Evolutionary conservation across 2,329 filamentous ascomycete genomes (phyloP), one percentile per base, ranked within the genome.

Genomic region (Venturia carpophila): DNA sequence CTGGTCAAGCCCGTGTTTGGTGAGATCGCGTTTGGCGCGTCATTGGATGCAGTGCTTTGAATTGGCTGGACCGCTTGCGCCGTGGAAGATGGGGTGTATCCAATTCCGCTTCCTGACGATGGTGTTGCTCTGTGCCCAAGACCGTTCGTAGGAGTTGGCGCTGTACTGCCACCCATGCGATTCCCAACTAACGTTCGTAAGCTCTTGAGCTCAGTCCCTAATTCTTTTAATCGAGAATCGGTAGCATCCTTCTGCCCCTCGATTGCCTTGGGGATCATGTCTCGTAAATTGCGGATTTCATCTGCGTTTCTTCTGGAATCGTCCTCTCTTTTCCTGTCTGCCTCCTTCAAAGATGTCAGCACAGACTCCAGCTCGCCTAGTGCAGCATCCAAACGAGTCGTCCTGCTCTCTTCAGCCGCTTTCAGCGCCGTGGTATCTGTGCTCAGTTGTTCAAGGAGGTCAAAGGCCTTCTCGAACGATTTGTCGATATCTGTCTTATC

Each of bases 401-500:
- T 96, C 67, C 94, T 85, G 66, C 89, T 83, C 73, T 92, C 83
- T 79, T 99, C 94, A 0, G 92, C 88, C 5, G 85, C 83, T 78
- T 99, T 99, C 67, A 99, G 84, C 10, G 87, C 84, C 64, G 92
- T 87, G 0, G 94, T 99, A 75, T 99, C 95, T 70, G 91, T 90
- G 45, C 90, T 86, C 0, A 99, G 84, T 73, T 97, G 94, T 67
- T 99, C 94, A 13, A 99, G 87, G 17, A 97, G 83, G 21, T 88
- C 82, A 74, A 99, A 99, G 1, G 93, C 91, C 71, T 90, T 90
- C 70, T 94, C 90, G 76, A 99, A 99, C 66, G 93, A 89, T 68
- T 92, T 92, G 74, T 97, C 92, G 66, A 99, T 92, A 47, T 86
- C 85, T 68, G 91, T 86, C 77, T 99, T 99, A 75, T 99, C 94